Evolutionary conservation across 805 yeast genomes (phyloP).

Genomic region (Candida adriatica): DNA sequence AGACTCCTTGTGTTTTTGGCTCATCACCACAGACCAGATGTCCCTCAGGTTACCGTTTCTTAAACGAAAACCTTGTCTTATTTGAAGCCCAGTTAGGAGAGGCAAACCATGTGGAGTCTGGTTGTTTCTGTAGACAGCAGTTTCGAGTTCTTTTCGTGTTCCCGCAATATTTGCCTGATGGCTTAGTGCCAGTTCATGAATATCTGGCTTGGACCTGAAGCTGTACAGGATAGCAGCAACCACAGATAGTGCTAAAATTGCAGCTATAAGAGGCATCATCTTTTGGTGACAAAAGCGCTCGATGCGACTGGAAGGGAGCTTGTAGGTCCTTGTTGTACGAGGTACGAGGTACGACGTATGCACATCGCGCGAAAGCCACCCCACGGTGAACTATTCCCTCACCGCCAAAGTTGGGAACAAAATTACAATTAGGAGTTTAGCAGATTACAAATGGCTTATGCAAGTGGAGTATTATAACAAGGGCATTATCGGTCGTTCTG

Average conservation of each 20-base stretch:
- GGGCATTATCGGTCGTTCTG: slow-evolving; percentile 19
- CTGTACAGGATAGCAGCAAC: slow-evolving; percentile 11
- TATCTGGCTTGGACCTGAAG: too few species aligned
- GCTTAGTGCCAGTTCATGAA: slow-evolving; percentile 47
- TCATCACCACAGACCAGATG: slow-evolving; percentile 53
- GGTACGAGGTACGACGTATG: too few species aligned
- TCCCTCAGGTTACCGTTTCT: slow-evolving; percentile 75
- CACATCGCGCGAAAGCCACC: too few species aligned
- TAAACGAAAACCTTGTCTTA: slow-evolving; percentile 55
- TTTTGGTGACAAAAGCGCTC: too few species aligned
- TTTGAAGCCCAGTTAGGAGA: slow-evolving; percentile 59
- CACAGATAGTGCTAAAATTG: neutral
- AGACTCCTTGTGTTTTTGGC: slow-evolving; percentile 17
- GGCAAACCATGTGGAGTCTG: slow-evolving; percentile 69
- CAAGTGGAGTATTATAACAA: too few species aligned
- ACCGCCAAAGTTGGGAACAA: too few species aligned
- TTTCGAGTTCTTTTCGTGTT: slow-evolving; percentile 59
- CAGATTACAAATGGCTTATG: too few species aligned
- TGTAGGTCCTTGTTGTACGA: neutral
- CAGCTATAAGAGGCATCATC: too few species aligned
- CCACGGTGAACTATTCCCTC: too few species aligned
- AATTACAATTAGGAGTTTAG: too few species aligned
- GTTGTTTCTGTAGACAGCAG: slow-evolving; percentile 70
- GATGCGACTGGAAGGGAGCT: neutral
- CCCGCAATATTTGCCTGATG: slow-evolving; percentile 63